These are phyloP conservation scores for Kluyveromyces lactis DNA, from an alignment of 805 yeast genomes.

Conservation along the genomic window DNA sequence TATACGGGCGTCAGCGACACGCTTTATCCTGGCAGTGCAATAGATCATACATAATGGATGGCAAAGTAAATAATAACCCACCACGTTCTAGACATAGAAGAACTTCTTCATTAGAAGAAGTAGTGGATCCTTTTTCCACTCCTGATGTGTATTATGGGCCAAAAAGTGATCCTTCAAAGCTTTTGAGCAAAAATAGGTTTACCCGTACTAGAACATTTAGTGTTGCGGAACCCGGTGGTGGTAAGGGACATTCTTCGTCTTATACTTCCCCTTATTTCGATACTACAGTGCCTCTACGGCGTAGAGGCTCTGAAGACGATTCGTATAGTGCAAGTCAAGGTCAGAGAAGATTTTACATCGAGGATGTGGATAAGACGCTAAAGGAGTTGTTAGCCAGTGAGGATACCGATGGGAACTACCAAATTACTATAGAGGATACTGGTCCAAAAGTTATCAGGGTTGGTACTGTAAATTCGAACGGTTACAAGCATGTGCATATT, in stretches of 20 bases:
- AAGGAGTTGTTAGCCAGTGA: conserved; percentile 61
- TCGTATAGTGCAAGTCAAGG: conserved; percentile 31
- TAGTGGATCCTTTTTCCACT: conserved; percentile 53
- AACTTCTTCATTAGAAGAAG: conserved; percentile 39
- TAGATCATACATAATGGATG: too few relatives aligned
- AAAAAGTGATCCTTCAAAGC: conserved; percentile 44
- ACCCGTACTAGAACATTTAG: conserved; percentile 54
- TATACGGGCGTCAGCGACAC: too few relatives aligned
- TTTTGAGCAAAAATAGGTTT: conserved; percentile 32
- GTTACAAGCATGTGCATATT: conserved; percentile 61
- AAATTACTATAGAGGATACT: conserved; percentile 76
- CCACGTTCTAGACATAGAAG: conserved; percentile 20
- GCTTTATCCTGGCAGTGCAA: too few relatives aligned
- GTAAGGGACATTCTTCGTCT: conserved; percentile 21
- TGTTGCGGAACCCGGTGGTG: conserved; percentile 27
- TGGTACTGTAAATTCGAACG: conserved; percentile 81
- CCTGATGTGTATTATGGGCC: conserved; percentile 69
- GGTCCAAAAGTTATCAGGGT: conserved; percentile 76
- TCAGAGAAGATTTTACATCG: conserved; percentile 49
- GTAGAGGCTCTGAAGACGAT: conserved; percentile 52
- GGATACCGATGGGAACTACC: conserved; percentile 78
- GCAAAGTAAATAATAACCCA: too few relatives aligned
- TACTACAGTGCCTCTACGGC: conserved; percentile 25
- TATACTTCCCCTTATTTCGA: conserved; percentile 10
- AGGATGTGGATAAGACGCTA: conserved; percentile 67